These are phyloP conservation scores for Pyrenopolyporus hunteri DNA, from an alignment of 495 filamentous ascomycete genomes.

Conservation along the genomic window DNA sequence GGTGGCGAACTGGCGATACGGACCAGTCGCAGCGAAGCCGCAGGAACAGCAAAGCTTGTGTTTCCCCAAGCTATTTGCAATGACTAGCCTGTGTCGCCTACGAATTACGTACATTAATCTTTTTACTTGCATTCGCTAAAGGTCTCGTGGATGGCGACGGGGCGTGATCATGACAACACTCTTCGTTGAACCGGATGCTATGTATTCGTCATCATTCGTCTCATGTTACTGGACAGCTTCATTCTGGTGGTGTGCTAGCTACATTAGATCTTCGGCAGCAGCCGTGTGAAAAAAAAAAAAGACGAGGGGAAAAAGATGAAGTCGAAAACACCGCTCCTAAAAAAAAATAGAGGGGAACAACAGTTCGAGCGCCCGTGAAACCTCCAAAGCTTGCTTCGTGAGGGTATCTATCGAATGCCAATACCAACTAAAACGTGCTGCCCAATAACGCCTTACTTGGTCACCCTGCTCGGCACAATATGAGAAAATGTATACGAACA, in stretches of 20 bases:
- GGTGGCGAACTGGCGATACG: not conserved
- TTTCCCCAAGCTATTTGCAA: constrained; percentile 12
- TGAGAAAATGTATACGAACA: constrained; percentile 7
- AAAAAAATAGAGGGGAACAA: constrained; percentile 27
- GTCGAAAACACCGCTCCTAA: constrained; percentile 31
- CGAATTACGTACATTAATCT: constrained; percentile 5
- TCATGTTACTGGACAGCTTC: constrained; percentile 27
- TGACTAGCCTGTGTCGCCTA: not conserved
- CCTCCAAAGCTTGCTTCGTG: constrained; percentile 36
- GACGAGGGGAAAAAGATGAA: constrained; percentile 21
- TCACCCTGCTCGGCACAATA: not conserved
- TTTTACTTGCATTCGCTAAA: constrained; percentile 15
- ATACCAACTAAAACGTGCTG: constrained; percentile 27
- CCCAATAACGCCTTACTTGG: constrained; percentile 21
- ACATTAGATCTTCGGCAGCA: constrained; percentile 22
- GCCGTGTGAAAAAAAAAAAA: constrained; percentile 17
- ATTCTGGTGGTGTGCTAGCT: constrained; percentile 35
- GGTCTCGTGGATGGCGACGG: constrained; percentile 11
- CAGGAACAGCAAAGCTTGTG: constrained; percentile 15
- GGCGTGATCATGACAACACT: constrained; percentile 3
- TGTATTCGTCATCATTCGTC: constrained; percentile 9
- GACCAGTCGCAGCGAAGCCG: not conserved
- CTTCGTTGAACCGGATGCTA: not conserved
- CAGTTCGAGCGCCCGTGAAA: constrained; percentile 25
- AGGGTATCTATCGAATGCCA: constrained; percentile 40